Base-by-base conservation (phyloP, 1,284 basidiomycete genomes). In the Inonotus obliquus region DNA sequence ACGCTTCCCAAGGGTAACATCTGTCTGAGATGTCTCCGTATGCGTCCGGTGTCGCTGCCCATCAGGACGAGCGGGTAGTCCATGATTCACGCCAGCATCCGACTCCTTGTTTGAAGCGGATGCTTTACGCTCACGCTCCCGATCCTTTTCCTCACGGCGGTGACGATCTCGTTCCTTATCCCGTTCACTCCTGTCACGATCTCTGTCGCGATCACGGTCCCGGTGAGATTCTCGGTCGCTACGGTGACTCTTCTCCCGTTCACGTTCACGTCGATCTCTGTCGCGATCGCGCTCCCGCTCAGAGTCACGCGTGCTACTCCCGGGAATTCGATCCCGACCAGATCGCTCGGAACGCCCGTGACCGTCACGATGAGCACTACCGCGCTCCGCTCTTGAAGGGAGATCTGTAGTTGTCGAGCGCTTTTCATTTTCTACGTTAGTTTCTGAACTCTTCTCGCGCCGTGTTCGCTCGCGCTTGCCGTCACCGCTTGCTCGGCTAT, bases 1-100 rank as follows among this genome's bases (percentile, higher is more conserved):
- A 68, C 89, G 79, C 72, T 91, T 91, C 47, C 87, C 87, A 37
- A 87, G 78, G 5, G 75, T 76, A 53, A 89, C 81, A 45, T 82
- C 89, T 35, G 70, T 32, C 21, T 54, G 59, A 19, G 59, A 41
- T 17, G 59, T 54, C 14, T 53, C 39, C 13, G 59, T 41, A 25
- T 55, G 59, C 61, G 74, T 76, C 11, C 84, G 77, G 69, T 86
- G 84, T 63, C 86, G 77, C 19, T 77, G 71, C 14, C 51, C 51
- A 64, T 89, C 88, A 44, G 85, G 82, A 59, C 86, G 78, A 63
- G 77, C 78, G 17, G 84, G 82, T 52, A 82, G 72, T 49, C 71
- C 74, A 55, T 84, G 79, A 25, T 86, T 83, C 54, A 86, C 84
- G 21, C 69, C 65, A 13, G 37, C 23, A 13, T 61, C 62, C 32